Evolutionary conservation across 192 early-diverging fungal genomes (phyloP).

Genomic region (Coemansia sp.): DNA sequence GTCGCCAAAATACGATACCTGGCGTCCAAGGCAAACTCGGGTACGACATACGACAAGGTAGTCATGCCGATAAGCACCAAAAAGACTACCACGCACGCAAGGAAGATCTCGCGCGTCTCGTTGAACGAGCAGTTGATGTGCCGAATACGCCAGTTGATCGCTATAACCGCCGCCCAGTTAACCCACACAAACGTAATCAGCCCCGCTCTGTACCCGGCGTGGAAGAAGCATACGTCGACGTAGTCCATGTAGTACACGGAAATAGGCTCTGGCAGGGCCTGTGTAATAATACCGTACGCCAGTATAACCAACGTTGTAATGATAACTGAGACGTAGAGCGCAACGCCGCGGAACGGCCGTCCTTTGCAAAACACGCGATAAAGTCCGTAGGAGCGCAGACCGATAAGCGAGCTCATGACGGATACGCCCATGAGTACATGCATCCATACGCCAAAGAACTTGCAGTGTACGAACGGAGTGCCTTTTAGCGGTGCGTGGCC

Average conservation of each 20-base stretch:
- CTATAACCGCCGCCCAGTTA: slow-evolving; percentile 28
- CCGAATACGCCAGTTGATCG: slow-evolving; percentile 45
- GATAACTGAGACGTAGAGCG: background rate
- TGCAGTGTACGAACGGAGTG: slow-evolving; percentile 30
- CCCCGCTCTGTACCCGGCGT: slow-evolving; percentile 25
- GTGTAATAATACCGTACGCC: slow-evolving; percentile 36
- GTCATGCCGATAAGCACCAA: slow-evolving; percentile 36
- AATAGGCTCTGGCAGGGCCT: background rate
- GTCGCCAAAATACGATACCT: slow-evolving; percentile 34
- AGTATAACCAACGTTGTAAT: slow-evolving; percentile 12
- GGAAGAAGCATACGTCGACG: slow-evolving; percentile 37
- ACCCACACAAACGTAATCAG: slow-evolving; percentile 43
- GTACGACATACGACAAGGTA: slow-evolving; percentile 29
- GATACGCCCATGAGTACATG: slow-evolving; percentile 37
- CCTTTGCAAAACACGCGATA: slow-evolving; percentile 1
- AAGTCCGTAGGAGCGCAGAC: background rate
- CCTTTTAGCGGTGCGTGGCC: slow-evolving; percentile 42
- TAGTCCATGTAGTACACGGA: slow-evolving; percentile 25
- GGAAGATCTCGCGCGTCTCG: slow-evolving; percentile 41
- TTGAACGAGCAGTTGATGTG: slow-evolving; percentile 55
- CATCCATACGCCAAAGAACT: slow-evolving; percentile 51
- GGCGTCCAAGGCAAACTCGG: slow-evolving; percentile 18
- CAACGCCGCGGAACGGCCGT: background rate
- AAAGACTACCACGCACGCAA: slow-evolving; percentile 35
- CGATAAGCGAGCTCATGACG: slow-evolving; percentile 38